These are phyloP conservation scores for Starmera amethionina DNA, from an alignment of 805 yeast species.

Conservation along the genomic window DNA sequence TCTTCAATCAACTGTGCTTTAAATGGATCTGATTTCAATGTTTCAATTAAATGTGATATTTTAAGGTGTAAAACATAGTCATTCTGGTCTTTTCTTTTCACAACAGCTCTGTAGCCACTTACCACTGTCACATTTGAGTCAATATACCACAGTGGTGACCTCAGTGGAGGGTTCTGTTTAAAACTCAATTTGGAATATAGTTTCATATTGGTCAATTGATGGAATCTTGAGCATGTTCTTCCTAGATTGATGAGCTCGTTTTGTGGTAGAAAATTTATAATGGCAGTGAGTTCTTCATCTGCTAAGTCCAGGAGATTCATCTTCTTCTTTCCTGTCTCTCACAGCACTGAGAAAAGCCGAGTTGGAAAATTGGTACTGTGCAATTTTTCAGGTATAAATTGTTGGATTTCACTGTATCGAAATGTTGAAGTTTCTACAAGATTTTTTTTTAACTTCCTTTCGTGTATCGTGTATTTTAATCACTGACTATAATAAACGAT, in stretches of 20 bases:
- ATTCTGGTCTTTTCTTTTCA: conserved; percentile 26
- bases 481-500: neutral
- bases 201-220: conserved; percentile 19
- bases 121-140: conserved; percentile 29
- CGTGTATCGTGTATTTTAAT: neutral
- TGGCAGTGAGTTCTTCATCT: neutral
- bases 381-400: neutral
- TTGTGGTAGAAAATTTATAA: conserved; percentile 28
- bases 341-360: neutral
- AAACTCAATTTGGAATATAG: conserved; percentile 30
- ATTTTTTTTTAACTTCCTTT: too few relatives aligned
- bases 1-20: conserved; percentile 24
- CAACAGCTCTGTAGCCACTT: conserved; percentile 25
- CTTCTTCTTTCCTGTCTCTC: neutral
- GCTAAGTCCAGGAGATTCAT: neutral
- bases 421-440: neutral
- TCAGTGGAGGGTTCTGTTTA: conserved; percentile 23
- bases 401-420: neutral
- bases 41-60: conserved; percentile 29
- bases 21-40: conserved; percentile 24
- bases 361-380: too few relatives aligned
- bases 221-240: conserved; percentile 21
- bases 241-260: conserved; percentile 26
- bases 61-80: conserved; percentile 26
- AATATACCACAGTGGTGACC: conserved; percentile 19